Evolutionary conservation across 768 basidiomycete genomes (phyloP).

Genomic region (Suillus cothurnatus): DNA sequence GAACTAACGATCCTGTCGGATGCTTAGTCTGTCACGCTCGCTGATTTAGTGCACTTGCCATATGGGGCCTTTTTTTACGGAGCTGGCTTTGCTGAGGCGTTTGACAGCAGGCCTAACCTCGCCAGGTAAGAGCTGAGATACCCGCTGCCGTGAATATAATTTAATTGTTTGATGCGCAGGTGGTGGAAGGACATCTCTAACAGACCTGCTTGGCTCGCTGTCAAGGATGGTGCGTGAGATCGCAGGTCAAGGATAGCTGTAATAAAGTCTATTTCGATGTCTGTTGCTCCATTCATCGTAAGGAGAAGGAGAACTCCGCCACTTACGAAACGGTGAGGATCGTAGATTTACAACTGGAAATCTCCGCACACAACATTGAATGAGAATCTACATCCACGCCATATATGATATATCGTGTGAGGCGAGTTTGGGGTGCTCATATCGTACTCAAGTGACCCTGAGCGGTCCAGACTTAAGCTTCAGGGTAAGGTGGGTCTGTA

Average conservation of each 20-base stretch:
- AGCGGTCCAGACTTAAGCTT: not conserved
- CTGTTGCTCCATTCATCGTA: not conserved
- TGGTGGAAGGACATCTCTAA: conserved; percentile 55
- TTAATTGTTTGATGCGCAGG: conserved; percentile 26
- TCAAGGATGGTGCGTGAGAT: conserved; percentile 37
- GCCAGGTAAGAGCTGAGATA: conserved; percentile 35
- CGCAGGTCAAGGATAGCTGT: not conserved
- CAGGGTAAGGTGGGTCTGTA: not conserved
- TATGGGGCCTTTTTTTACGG: conserved; percentile 36
- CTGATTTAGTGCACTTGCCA: conserved; percentile 61
- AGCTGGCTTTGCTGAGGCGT: conserved; percentile 32
- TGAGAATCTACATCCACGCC: not conserved
- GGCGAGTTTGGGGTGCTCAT: no score
- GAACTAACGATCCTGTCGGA: not conserved
- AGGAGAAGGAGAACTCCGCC: not conserved
- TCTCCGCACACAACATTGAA: not conserved
- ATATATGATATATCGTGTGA: not conserved
- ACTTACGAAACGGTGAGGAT: not conserved
- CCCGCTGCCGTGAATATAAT: not conserved
- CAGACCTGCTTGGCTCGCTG: conserved; percentile 49
- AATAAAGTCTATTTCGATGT: not conserved
- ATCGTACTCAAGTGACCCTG: not conserved
- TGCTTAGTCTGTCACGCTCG: conserved; percentile 49
- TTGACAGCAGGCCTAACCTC: conserved; percentile 43
- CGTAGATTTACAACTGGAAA: not conserved